A percentile compares a stretch with the other conserved stretches of the same genome.
Evolutionary conservation across 768 basidiomycete genomes (phyloP).

Genomic region (Cystobasidium tubakii): DNA sequence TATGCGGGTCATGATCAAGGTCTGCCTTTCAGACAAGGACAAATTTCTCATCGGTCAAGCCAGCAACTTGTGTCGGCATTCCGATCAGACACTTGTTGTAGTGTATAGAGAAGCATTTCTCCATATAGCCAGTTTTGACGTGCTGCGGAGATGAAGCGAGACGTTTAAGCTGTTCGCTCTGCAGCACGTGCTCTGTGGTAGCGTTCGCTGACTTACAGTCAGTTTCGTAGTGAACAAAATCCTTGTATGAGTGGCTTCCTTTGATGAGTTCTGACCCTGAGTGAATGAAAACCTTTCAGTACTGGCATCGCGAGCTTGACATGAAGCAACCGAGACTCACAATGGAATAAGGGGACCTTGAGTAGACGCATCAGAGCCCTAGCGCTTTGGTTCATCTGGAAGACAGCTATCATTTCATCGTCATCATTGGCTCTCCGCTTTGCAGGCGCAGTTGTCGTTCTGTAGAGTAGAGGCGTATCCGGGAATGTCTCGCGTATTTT

Average conservation of each 20-base stretch:
- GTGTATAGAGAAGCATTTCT: constrained; percentile 23
- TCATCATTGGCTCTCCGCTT: neutral
- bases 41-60: constrained; percentile 31
- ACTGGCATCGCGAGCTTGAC: too few relatives aligned
- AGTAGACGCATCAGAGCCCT: constrained; percentile 10
- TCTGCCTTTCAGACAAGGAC: too few relatives aligned
- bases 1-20: too few relatives aligned
- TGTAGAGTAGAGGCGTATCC: neutral
- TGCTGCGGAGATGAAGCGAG: neutral
- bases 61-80: constrained; percentile 17
- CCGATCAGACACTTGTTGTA: neutral
- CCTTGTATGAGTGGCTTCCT: constrained; percentile 17
- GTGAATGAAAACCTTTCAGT: neutral
- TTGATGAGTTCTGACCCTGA: constrained; percentile 22
- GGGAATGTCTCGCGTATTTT: constrained; percentile 13
- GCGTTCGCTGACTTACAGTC: constrained; percentile 6
- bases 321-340: neutral
- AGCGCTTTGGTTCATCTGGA: constrained; percentile 32
- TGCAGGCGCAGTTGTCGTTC: constrained; percentile 13
- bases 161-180: too few relatives aligned
- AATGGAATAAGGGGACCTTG: constrained; percentile 22
- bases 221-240: constrained; percentile 20
- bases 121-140: constrained; percentile 32
- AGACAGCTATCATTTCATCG: constrained; percentile 26
- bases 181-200: too few relatives aligned